These are phyloP conservation scores for Abelmoschus esculentus DNA, from an alignment of 345 rosid species.

Conservation along the genomic window DNA sequence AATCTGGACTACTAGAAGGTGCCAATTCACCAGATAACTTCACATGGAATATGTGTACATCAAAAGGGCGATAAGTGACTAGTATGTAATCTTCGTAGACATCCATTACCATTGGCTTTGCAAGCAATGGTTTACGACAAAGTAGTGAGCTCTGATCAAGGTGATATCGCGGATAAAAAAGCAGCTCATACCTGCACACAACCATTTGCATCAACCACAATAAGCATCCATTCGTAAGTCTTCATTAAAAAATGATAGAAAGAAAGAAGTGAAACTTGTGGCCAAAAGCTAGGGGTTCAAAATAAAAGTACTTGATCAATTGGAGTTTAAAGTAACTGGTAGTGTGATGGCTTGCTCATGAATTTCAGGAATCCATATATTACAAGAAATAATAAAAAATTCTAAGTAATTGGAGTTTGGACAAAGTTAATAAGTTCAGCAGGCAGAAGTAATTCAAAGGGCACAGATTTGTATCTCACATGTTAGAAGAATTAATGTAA, in stretches of 20 bases:
- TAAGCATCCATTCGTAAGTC: not conserved
- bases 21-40: conserved; percentile 67
- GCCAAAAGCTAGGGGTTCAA: not conserved
- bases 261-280: conserved; percentile 3
- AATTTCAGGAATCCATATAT: not conserved
- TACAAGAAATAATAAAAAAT: not conserved
- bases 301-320: not conserved
- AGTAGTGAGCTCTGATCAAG: conserved; percentile 92
- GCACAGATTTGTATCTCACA: too few relatives aligned
- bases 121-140: conserved; percentile 76
- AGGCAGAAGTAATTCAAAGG: not conserved
- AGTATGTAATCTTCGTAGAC: conserved; percentile 78
- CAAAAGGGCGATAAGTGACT: conserved; percentile 84
- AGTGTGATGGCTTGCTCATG: not conserved
- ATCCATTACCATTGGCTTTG: conserved; percentile 97
- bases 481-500: not conserved
- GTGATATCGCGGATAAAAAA: conserved; percentile 94
- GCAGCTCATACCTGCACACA: conserved; percentile 73
- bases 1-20: conserved; percentile 61
- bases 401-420: not conserved
- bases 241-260: not conserved
- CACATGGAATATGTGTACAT: conserved; percentile 84
- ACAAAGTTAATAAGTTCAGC: not conserved
- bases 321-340: not conserved
- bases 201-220: conserved; percentile 9